Base-by-base conservation (phyloP, 495 filamentous ascomycete species). In the Pyrenula aspistea region DNA sequence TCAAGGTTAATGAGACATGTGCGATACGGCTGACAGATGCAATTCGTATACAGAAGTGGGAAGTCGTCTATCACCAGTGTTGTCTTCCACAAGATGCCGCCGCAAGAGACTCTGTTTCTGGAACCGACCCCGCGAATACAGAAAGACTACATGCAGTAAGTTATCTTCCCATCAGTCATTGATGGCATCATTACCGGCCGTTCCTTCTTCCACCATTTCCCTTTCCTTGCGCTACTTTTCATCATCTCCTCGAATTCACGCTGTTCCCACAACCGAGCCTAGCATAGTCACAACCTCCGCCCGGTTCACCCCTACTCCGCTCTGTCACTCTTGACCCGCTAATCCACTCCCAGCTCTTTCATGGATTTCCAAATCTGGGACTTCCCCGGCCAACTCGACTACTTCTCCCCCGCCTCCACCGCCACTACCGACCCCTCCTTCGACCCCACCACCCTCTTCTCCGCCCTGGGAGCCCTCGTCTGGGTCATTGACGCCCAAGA, bases 341-440 rank as follows among this genome's bases (percentile, higher is more conserved):
- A 10, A 25, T 25, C 1, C 19, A 3, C 12, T 11, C 24, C 47
- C 57, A 95, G 92, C 64, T 96, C 92, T 4, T 96, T 98, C 62
- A 95, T 97, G 90, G 91, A 96, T 63, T 95, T 98, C 64, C 91
- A 97, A 66, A 87, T 96, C 25, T 95, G 89, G 89, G 93, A 98
- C 64, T 89, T 98, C 55, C 93, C 94, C 0, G 90, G 91, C 24
- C 90, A 96, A 66, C 81, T 97, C 55, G 86, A 96, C 68, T 89
- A 91, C 58, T 80, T 90, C 53, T 88, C 95, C 69, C 86, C 78
- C 25, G 82, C 78, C 3, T 89, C 94, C 60, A 92, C 97, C 67
- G 82, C 90, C 31, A 89, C 95, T 62, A 84, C 86, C 63, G 88
- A 95, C 69, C 86, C 78, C 24, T 81, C 78, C 3, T 89, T 95